Base-by-base conservation (phyloP, 768 basidiomycete genomes). In the Dioszegia crocea region DNA sequence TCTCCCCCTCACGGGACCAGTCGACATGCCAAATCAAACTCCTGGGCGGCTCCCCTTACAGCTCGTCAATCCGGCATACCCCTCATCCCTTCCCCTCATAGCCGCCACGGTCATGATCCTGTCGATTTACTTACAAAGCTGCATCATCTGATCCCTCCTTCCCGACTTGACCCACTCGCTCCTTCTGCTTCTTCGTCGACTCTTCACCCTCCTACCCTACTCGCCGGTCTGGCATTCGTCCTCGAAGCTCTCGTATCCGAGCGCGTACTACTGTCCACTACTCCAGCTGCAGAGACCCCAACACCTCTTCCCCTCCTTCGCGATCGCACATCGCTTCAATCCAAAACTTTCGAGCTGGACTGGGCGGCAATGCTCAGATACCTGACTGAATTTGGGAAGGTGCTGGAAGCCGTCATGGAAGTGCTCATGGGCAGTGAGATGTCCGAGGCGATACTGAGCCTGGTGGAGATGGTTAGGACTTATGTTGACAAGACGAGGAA, bases 401-500 rank as follows among this genome's bases (percentile, higher is more conserved):
- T 65, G 10, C 26, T 71, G 2, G 56, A 64, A 41, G 33, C 21
- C 4, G n/a, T 68, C 8, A 27, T 68, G 31, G 63, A 61, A 3
- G 57, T 30, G 26, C 17, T 67, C 3, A 39, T 47, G 24, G 27
- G 38, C 4, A 57, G 41, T 16, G 31, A 56, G 19, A 53, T 67
- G 0, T 16, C 26, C 16, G 55, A 61, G 38, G 53, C 41, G 30
- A 41, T 61, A 16, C 40, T 57, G 21, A 59, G 60, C 17, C 24
- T 70, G 58, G 31, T 60, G 12, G 64, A 57, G 39, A 44, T 40
- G 39, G n/a, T 71, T 5, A 60, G 56, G 44, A 54, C 60, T 14
- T 70, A 70, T 57, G 57, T 73, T 17, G 48, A 58, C 10, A 73
- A 73, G 60, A 63, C 60, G 43, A 70, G 66, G 48, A 73, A 73